Percentiles rank a stretch among this genome's conserved stretches.
phyloP scores from a whole-genome alignment of 176 grass and related monocot species.

The Triticum monococcum region DNA sequence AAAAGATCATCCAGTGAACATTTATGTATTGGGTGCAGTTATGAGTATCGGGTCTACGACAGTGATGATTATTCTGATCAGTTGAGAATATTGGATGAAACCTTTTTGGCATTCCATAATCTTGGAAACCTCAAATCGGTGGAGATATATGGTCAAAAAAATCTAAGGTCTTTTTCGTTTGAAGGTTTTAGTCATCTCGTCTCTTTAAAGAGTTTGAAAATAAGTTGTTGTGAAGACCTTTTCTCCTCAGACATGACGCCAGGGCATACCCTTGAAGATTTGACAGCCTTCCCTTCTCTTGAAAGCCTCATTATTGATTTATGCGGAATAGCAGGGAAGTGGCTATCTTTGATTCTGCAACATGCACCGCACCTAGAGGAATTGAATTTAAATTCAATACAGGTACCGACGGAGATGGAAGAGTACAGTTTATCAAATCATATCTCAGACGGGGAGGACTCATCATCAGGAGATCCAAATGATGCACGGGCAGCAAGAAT shows the following conservation, averaged over 20 bases:
- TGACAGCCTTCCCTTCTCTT: not conserved
- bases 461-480: not conserved
- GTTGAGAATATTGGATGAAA: not conserved
- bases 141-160: not conserved
- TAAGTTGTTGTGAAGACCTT: not conserved
- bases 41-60: too few species aligned
- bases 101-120: not conserved
- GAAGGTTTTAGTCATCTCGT: not conserved
- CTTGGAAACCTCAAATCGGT: not conserved
- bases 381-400: not conserved
- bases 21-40: not conserved
- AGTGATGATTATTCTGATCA: not conserved
- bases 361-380: not conserved
- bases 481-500: too few species aligned
- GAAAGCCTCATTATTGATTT: fast-evolving
- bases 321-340: not conserved
- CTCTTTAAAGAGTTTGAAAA: not conserved
- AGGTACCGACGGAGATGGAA: too few species aligned
- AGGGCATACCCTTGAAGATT: not conserved
- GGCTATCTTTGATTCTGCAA: not conserved
- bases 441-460: not conserved
- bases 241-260: not conserved
- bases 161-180: not conserved
- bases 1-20: too few species aligned
- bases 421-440: not conserved